phyloP scores from a whole-genome alignment of 139 green algal species.

The Coelastrella sp. region DNA sequence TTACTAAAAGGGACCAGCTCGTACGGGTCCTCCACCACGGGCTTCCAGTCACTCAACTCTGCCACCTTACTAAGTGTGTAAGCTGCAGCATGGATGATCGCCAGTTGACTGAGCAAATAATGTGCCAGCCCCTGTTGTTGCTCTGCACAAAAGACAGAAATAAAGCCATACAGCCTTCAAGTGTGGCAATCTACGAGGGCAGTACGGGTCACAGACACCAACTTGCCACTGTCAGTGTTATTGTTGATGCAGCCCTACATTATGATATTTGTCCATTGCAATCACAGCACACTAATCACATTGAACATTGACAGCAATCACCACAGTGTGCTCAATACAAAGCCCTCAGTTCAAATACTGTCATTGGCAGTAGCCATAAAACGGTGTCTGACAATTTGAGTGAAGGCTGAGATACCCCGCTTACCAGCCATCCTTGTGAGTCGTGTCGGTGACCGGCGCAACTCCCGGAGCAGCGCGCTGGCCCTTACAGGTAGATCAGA shows the following conservation, averaged over 20 bases:
- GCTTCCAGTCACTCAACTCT: conserved; percentile 39
- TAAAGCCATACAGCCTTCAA: neutral
- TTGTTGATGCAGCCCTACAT: too few relatives aligned
- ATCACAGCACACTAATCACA: too few relatives aligned
- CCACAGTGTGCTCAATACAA: too few relatives aligned
- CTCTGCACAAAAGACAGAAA: conserved; percentile 6
- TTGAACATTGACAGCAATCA: too few relatives aligned
- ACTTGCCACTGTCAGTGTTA: too few relatives aligned
- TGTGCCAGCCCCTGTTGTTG: conserved; percentile 20
- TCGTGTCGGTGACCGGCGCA: neutral
- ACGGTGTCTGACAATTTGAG: too few relatives aligned
- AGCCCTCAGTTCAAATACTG: neutral
- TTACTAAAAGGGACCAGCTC: conserved; percentile 22
- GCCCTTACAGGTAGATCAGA: conserved; percentile 36
- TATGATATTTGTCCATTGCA: too few relatives aligned
- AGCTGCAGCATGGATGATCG: conserved; percentile 35
- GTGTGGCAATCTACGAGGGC: too few relatives aligned
- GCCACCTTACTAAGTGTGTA: conserved; percentile 37
- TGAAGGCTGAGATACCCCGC: neutral
- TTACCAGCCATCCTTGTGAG: conserved; percentile 35
- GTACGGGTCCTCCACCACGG: conserved; percentile 13
- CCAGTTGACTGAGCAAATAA: conserved; percentile 31
- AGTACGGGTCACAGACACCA: too few relatives aligned
- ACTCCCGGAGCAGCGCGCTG: neutral
- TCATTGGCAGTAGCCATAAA: neutral